Conservation (phyloP, 2,329 filamentous ascomycete genomes). For the Sordariomycetes sp. region DNA sequence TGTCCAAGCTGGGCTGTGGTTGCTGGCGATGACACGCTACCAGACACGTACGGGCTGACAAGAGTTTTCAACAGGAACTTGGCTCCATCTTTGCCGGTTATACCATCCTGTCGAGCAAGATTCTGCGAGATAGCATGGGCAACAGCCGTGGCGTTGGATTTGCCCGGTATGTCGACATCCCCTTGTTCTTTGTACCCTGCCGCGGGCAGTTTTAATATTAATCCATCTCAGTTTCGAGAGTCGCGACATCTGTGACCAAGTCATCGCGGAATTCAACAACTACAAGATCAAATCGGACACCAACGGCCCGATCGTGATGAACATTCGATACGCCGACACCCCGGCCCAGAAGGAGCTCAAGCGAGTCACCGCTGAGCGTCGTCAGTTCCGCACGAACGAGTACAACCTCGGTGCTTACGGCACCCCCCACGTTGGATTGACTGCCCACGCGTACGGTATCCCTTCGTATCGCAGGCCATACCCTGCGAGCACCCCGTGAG, state of each 20-base stretch:
- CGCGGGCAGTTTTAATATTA: constrained; percentile 7
- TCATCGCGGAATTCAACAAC: constrained; percentile 82
- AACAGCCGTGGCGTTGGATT: constrained; percentile 96
- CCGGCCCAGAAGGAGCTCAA: constrained; percentile 95
- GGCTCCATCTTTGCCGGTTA: constrained; percentile 70
- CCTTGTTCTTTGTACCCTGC: constrained; percentile 3
- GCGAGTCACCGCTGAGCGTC: constrained; percentile 87
- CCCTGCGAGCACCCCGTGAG: constrained; percentile 25
- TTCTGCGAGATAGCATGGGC: constrained; percentile 82
- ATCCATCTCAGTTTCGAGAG: constrained; percentile 61
- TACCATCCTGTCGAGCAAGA: constrained; percentile 86
- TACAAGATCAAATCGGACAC: constrained; percentile 64
- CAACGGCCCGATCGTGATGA: constrained; percentile 51
- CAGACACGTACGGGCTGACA: background rate
- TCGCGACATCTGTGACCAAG: constrained; percentile 80
- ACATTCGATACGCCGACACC: constrained; percentile 95
- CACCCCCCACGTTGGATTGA: constrained; percentile 48
- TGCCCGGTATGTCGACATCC: constrained; percentile 57
- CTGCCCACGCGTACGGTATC: constrained; percentile 11
- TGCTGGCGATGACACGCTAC: background rate
- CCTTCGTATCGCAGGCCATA: constrained; percentile 16
- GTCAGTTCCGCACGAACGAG: constrained; percentile 91
- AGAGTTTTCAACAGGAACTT: constrained; percentile 46
- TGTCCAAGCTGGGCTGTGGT: constrained; percentile 10
- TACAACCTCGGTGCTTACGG: constrained; percentile 71